Evolutionary conservation across 2,329 filamentous ascomycete genomes (phyloP), one percentile per base, ranked within the genome.

Genomic region (Lecanosticta acicola): DNA sequence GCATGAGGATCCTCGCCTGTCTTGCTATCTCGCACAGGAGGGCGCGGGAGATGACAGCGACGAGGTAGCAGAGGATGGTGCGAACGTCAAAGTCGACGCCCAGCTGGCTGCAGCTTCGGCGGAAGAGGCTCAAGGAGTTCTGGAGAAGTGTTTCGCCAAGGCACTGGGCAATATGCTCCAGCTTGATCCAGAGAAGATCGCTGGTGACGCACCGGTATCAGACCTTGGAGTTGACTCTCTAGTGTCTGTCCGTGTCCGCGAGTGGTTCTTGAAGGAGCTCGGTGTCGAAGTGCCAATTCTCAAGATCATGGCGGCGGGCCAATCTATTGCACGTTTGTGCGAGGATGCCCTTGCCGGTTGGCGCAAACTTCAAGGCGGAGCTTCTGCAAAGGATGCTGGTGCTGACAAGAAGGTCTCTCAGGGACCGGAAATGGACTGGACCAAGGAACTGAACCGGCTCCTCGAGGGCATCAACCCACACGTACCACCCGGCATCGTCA

Each of bases 251-350:
- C 62, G 66, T 13, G 46, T 70, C 2, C 68, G 73, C 0, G 56
- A 66, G 2, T 78, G 74, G 74, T 71, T 76, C 44, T 21, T 68
- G 8, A 71, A 71, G 40, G 60, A 71, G 20, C 32, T 75, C 0
- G 46, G 67, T 0, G 55, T 68, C 0, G 68, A 76, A 29, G 63
- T 77, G 0, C 68, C 72, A 0, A 66, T 75, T 2, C 57, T 76
- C 3, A 71, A 71, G 46, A 63, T 76, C 32, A 51, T 75, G 3
- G n/a, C 20, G 18, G 11, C 8, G 9, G 20, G 21, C 18, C 18
- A 39, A 8, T 13, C 26, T 34, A 36, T 35, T 10, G 33, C 18
- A 32, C 26, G 11, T 48, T 33, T 32, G 34, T 39, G 20, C n/a
- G 42, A 44, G 10, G n/a, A 32, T n/a, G 42, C 24, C 2, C 42